Evolutionary conservation across 129 eudicot species (phyloP).

Genomic region (Centrapalus pauciflorus): DNA sequence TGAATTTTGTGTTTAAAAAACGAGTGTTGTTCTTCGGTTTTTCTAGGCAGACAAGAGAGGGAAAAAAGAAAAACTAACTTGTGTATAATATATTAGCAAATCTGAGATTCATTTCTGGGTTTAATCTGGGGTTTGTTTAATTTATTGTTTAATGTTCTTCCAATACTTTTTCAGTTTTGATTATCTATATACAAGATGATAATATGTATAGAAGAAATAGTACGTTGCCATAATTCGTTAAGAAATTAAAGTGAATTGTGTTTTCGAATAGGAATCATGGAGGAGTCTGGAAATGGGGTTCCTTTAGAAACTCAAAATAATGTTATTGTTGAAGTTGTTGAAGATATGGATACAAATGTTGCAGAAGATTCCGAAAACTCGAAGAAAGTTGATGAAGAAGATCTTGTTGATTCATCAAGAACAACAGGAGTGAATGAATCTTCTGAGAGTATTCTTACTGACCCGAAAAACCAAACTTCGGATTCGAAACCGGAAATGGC

Average conservation of each 20-base stretch:
- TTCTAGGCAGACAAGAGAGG: not conserved
- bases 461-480: not conserved
- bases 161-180: not conserved
- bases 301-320: constrained; percentile 28
- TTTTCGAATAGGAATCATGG: constrained; percentile 29
- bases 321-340: constrained; percentile 21
- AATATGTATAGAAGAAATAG: too few relatives aligned
- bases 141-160: not conserved
- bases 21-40: not conserved
- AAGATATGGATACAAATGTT: constrained; percentile 13
- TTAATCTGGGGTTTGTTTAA: constrained; percentile 7
- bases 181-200: too few relatives aligned
- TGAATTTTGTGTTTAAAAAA: not conserved
- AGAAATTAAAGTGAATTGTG: not conserved
- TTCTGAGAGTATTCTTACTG: constrained; percentile 21
- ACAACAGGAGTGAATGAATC: constrained; percentile 25
- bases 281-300: constrained; percentile 62
- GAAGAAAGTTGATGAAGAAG: constrained; percentile 27
- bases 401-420: constrained; percentile 22
- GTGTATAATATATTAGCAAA: too few relatives aligned
- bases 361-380: constrained; percentile 10
- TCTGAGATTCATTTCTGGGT: not conserved
- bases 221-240: too few relatives aligned
- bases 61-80: not conserved
- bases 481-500: constrained; percentile 14